Evolutionary conservation across 2,329 filamentous ascomycete genomes (phyloP).

Genomic region (Hypoxylon rubiginosum): DNA sequence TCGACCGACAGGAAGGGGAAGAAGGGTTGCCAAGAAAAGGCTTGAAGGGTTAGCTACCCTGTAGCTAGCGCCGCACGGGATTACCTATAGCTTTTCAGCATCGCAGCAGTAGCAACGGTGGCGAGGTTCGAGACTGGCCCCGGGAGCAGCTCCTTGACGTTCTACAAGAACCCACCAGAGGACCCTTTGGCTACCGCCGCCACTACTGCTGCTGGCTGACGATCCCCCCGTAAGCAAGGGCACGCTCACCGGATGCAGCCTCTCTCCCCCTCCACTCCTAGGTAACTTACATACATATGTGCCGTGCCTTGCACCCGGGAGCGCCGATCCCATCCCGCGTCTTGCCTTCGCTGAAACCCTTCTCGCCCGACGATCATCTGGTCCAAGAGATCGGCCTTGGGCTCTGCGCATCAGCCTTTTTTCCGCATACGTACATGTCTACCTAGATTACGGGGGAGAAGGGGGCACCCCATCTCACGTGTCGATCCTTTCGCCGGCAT

Average conservation of each 20-base stretch:
- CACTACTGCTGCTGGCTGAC: background rate
- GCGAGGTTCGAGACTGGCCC: background rate
- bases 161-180: no score
- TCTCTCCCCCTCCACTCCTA: no score
- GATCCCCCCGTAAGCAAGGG: constrained; percentile 17
- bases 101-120: constrained; percentile 11
- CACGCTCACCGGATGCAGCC: constrained; percentile 41
- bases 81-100: constrained; percentile 4
- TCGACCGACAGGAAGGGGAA: constrained; percentile 15
- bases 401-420: background rate
- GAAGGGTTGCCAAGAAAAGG: constrained; percentile 3
- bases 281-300: constrained; percentile 15
- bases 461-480: background rate
- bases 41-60: no score
- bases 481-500: background rate
- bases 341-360: constrained; percentile 15
- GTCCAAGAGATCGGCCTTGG: constrained; percentile 15
- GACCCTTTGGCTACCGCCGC: no score
- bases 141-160: background rate
- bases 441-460: background rate
- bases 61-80: constrained; percentile 23
- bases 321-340: constrained; percentile 39
- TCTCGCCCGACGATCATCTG: constrained; percentile 22
- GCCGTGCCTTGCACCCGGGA: constrained; percentile 39
- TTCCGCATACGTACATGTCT: background rate